These are phyloP conservation scores for Acanthamoeba lenticulata DNA, from an alignment of 208 protist species.

Conservation along the genomic window DNA sequence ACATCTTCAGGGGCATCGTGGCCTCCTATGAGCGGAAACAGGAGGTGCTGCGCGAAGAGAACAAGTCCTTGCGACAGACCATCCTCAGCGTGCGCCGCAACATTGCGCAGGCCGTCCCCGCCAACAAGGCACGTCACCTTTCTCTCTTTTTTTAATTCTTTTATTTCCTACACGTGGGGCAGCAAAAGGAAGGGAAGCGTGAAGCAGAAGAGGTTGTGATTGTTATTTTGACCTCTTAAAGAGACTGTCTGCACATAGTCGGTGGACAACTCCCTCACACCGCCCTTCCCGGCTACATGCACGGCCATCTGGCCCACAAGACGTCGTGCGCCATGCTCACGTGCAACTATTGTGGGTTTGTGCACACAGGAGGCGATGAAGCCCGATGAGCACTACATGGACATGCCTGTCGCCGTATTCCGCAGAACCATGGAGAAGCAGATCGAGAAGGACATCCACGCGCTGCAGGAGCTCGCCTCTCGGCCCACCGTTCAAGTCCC, in stretches of 20 bases:
- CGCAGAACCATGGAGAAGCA: slow-evolving; percentile 14
- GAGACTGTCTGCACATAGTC: no score
- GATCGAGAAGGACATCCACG: not conserved
- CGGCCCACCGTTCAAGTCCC: not conserved
- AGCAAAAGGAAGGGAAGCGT: not conserved
- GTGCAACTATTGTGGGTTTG: not conserved
- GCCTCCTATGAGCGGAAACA: slow-evolving; percentile 41
- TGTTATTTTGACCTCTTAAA: no score
- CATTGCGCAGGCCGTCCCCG: not conserved
- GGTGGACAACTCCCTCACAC: no score
- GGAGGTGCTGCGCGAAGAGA: slow-evolving; percentile 26
- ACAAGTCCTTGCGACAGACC: slow-evolving; percentile 7
- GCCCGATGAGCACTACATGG: not conserved
- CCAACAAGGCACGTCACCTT: not conserved
- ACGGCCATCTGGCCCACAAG: no score
- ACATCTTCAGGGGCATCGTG: slow-evolving; percentile 34
- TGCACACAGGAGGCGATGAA: not conserved
- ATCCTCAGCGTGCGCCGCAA: not conserved
- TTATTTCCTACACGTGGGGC: not conserved
- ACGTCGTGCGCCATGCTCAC: no score
- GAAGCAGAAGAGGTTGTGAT: no score
- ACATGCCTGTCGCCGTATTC: not conserved
- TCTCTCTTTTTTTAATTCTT: no score
- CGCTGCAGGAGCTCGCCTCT: slow-evolving; percentile 7
- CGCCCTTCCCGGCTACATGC: no score